A percentile compares a stretch with the other conserved stretches of the same genome.
phyloP scores from a whole-genome alignment of 106 monocot species.

The Phalaenopsis aphrodite region DNA sequence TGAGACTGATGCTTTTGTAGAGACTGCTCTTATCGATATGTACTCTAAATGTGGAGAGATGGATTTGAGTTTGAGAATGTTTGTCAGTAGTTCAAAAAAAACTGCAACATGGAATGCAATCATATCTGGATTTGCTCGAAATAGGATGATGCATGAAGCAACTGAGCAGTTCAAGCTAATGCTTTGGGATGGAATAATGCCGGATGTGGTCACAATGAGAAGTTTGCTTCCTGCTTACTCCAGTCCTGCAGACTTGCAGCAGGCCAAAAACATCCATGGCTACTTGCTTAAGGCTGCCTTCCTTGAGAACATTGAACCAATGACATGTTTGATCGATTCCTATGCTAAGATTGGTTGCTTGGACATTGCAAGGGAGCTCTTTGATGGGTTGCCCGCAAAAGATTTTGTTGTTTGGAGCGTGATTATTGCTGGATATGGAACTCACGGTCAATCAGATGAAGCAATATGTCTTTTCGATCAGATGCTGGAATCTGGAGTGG shows the following conservation, averaged over 20 bases:
- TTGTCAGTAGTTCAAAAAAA: slow-evolving; percentile 30
- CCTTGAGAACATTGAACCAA: slow-evolving; percentile 16
- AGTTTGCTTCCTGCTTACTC: slow-evolving; percentile 69
- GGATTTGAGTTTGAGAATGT: slow-evolving; percentile 18
- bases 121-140: slow-evolving; percentile 40
- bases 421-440: slow-evolving; percentile 49
- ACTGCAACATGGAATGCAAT: slow-evolving; percentile 67
- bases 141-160: slow-evolving; percentile 18
- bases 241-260: slow-evolving; percentile 32
- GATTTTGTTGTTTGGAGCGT: slow-evolving; percentile 65
- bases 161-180: slow-evolving; percentile 44
- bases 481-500: slow-evolving; percentile 49
- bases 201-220: slow-evolving; percentile 48
- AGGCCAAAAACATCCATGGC: slow-evolving; percentile 40
- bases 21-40: slow-evolving; percentile 67
- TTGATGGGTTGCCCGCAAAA: slow-evolving; percentile 32
- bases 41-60: slow-evolving; percentile 36
- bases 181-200: slow-evolving; percentile 19
- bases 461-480: slow-evolving; percentile 46
- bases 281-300: slow-evolving; percentile 43
- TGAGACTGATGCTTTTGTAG: slow-evolving; percentile 36
- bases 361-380: slow-evolving; percentile 36
- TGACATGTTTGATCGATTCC: slow-evolving; percentile 54
- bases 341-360: slow-evolving; percentile 64
- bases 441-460: slow-evolving; percentile 19